Base-by-base conservation (phyloP, 805 yeast genomes). In the Maudiozyma barnettii region DNA sequence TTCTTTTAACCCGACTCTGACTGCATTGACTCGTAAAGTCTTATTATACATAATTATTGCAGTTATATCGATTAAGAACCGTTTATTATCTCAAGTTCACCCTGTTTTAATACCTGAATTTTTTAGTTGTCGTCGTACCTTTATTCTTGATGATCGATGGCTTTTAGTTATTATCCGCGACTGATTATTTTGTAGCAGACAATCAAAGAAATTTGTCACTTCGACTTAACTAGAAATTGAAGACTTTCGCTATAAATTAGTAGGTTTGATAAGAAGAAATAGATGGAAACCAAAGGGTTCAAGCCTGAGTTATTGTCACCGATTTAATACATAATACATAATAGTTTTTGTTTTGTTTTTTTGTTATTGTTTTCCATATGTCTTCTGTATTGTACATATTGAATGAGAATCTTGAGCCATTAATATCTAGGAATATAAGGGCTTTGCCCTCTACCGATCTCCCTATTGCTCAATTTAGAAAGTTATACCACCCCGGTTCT, bases 21-120 rank as follows among this genome's bases (percentile, higher is more conserved):
- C 46, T 7, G 72, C 64, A 4, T 59, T 58, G 1, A 51, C 45
- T 46, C 61, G 65, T 9, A 55, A 48, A 30, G 72, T 61, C 49
- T 65, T 68, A 53, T 70, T 71, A 51, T 65, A 68, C 75, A 70
- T 71, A n/a, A 9, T 26, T 21, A 8, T 6, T 9, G 19, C 5
- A 9, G 4, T n/a, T 6, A 33, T n/a, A n/a, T n/a, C n/a, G n/a
- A n/a, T n/a, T n/a, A n/a, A n/a, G n/a, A n/a, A n/a, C n/a, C n/a
- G n/a, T n/a, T n/a, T n/a, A n/a, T n/a, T n/a, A n/a, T n/a, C n/a
- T n/a, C n/a, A n/a, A n/a, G n/a, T n/a, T n/a, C n/a, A n/a, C n/a
- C n/a, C n/a, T n/a, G n/a, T n/a, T n/a, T n/a, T n/a, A n/a, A n/a
- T n/a, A n/a, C n/a, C n/a, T n/a, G n/a, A n/a, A n/a, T n/a, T n/a